phyloP scores from a whole-genome alignment of 78 protist genomes.

The Dictyostelium capitatum region DNA sequence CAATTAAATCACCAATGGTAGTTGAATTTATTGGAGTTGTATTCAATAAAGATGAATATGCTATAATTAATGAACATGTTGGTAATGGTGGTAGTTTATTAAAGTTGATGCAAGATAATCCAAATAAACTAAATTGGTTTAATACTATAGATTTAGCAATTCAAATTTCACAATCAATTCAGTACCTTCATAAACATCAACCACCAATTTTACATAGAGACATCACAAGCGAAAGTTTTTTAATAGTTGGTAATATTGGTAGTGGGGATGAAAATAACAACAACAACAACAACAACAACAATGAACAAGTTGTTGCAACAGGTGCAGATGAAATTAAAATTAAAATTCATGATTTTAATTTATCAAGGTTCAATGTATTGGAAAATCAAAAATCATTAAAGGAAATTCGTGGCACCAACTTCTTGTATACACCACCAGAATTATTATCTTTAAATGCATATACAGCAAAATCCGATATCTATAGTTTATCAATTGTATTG shows the following conservation, averaged over 20 bases:
- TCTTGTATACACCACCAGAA: conserved; percentile 72
- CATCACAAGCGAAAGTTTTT: conserved; percentile 44
- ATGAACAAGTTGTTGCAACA: not conserved
- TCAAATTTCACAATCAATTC: conserved; percentile 43
- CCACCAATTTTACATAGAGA: conserved; percentile 69
- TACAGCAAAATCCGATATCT: conserved; percentile 59
- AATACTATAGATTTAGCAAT: conserved; percentile 40
- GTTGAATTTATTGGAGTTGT: conserved; percentile 56
- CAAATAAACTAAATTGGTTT: not conserved
- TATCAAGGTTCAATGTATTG: conserved; percentile 31
- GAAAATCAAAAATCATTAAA: conserved; percentile 35
- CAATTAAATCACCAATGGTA: conserved; percentile 12
- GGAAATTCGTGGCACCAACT: conserved; percentile 25
- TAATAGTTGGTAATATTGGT: not conserved
- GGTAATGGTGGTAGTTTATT: not conserved
- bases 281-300: not conserved
- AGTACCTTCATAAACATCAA: conserved; percentile 35
- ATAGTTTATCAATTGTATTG: conserved; percentile 64
- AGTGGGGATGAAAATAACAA: not conserved
- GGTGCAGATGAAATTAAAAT: not conserved
- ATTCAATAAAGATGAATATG: conserved; percentile 44
- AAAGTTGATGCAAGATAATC: not conserved
- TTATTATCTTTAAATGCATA: conserved; percentile 6
- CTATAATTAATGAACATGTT: conserved; percentile 23
- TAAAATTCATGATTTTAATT: conserved; percentile 36